A percentile compares a stretch with the other conserved stretches of the same genome.
phyloP scores from a whole-genome alignment of 192 early-diverging fungal genomes.

The Coemansia javaensis region DNA sequence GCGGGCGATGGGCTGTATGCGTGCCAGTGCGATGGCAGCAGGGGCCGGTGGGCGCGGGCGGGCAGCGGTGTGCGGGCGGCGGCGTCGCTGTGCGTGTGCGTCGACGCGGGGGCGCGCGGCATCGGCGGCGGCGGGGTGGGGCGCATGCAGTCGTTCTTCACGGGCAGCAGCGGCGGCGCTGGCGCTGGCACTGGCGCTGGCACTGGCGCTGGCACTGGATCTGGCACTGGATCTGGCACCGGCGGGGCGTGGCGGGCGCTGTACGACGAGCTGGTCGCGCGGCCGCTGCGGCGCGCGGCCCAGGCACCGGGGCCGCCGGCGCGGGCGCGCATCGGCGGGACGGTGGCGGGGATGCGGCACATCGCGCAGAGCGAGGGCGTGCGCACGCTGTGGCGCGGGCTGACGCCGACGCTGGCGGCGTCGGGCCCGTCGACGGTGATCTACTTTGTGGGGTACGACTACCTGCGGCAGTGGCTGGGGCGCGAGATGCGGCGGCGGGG shows the following conservation, averaged over 20 bases:
- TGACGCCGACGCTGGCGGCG: constrained; percentile 83
- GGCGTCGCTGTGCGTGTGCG: constrained; percentile 21
- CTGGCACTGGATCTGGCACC: background rate
- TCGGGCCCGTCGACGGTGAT: constrained; percentile 86
- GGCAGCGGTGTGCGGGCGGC: constrained; percentile 5
- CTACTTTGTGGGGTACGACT: constrained; percentile 95
- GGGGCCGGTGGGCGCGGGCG: background rate
- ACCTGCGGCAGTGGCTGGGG: constrained; percentile 58
- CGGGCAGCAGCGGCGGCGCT: background rate
- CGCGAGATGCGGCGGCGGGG: constrained; percentile 15
- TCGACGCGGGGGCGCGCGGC: constrained; percentile 2
- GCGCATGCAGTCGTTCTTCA: constrained; percentile 10
- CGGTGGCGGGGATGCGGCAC: constrained; percentile 66
- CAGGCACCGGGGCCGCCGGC: too few species aligned
- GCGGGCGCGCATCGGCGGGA: constrained; percentile 27
- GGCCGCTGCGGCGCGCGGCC: background rate
- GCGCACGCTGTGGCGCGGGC: constrained; percentile 78
- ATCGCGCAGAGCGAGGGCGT: constrained; percentile 79
- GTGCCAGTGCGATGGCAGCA: constrained; percentile 1
- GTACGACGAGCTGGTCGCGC: constrained; percentile 3
- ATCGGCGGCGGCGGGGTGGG: constrained; percentile 1
- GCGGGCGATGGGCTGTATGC: background rate
- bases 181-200: background rate
- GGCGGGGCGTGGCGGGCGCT: constrained; percentile 9
- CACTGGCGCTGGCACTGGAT: constrained; percentile 1